These are phyloP conservation scores for Ustilago lituana DNA, from an alignment of 1,284 basidiomycete genomes.

Conservation along the genomic window DNA sequence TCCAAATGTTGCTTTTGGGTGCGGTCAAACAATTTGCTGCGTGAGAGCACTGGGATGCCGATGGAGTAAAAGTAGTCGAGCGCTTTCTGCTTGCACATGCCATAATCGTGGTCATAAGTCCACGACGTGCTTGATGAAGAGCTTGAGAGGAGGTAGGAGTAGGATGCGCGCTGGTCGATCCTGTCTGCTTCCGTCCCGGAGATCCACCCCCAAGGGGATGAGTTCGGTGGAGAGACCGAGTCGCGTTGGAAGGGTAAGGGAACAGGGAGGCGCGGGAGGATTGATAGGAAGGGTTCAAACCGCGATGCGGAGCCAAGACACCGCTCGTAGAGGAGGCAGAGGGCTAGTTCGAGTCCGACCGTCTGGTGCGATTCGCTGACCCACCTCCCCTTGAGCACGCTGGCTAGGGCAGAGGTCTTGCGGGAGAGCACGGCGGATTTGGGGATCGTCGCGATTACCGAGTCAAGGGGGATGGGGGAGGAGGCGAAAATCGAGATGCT, in stretches of 20 bases:
- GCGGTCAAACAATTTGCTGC: slow-evolving; percentile 13
- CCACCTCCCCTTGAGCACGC: slow-evolving; percentile 12
- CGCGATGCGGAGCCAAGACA: slow-evolving; percentile 25
- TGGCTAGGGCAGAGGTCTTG: slow-evolving; percentile 32
- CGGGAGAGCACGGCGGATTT: slow-evolving; percentile 46
- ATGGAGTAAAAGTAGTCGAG: slow-evolving; percentile 30
- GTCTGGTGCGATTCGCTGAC: slow-evolving; percentile 31
- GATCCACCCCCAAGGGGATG: slow-evolving; percentile 18
- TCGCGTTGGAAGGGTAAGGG: slow-evolving; percentile 33
- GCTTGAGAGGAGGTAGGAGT: slow-evolving; percentile 5
- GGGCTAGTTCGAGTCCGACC: slow-evolving; percentile 45
- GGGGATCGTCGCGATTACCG: slow-evolving; percentile 31
- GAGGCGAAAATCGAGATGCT: slow-evolving; percentile 28
- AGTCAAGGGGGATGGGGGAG: slow-evolving; percentile 7
- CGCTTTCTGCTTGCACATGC: slow-evolving; percentile 29
- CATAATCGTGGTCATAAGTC: slow-evolving; percentile 35
- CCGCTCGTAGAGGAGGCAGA: slow-evolving; percentile 56
- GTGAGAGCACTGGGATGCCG: slow-evolving; percentile 21
- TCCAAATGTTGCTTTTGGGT: slow-evolving; percentile 15
- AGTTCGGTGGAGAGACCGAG: neutral
- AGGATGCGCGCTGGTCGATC: slow-evolving; percentile 11
- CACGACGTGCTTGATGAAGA: neutral
- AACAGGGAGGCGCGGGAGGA: slow-evolving; percentile 35
- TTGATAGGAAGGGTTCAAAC: slow-evolving; percentile 44
- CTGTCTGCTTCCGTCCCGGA: slow-evolving; percentile 38